A percentile compares a stretch with the other conserved stretches of the same genome.
Conservation (phyloP, 208 protist species). For the Crithidia expoeki region DNA sequence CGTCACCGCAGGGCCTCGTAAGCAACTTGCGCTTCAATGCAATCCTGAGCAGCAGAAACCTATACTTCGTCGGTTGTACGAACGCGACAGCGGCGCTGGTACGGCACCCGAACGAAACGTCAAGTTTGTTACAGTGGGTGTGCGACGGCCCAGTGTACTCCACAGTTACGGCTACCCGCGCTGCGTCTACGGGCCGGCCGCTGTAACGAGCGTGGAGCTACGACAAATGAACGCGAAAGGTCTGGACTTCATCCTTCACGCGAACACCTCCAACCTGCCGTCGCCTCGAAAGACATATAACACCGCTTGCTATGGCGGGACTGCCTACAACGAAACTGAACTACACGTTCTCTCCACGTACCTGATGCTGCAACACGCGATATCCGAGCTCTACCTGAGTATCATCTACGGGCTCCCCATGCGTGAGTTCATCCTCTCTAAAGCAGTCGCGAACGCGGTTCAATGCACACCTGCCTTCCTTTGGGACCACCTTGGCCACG, state of each 20-base stretch:
- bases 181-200: conserved; percentile 23
- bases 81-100: conserved; percentile 37
- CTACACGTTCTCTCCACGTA: conserved; percentile 77
- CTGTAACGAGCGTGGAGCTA: conserved; percentile 18
- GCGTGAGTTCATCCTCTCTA: conserved; percentile 36
- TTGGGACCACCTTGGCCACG: conserved; percentile 5
- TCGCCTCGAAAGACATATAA: conserved; percentile 22
- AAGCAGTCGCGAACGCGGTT: conserved; percentile 31
- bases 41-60: conserved; percentile 29
- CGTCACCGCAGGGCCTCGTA: conserved; percentile 17
- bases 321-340: conserved; percentile 44
- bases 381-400: conserved; percentile 51
- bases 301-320: conserved; percentile 39
- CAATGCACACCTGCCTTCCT: conserved; percentile 31
- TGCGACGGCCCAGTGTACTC: conserved; percentile 38
- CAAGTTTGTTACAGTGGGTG: conserved; percentile 48
- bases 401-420: conserved; percentile 17
- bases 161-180: conserved; percentile 32
- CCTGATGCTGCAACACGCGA: conserved; percentile 54
- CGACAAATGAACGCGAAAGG: background rate
- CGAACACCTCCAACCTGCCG: conserved; percentile 42
- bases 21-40: conserved; percentile 26
- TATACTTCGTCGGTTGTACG: conserved; percentile 44
- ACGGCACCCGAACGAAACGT: conserved; percentile 23
- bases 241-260: conserved; percentile 34